Evolutionary conservation across 805 yeast species (phyloP).

Genomic region (Starmerella apis): DNA sequence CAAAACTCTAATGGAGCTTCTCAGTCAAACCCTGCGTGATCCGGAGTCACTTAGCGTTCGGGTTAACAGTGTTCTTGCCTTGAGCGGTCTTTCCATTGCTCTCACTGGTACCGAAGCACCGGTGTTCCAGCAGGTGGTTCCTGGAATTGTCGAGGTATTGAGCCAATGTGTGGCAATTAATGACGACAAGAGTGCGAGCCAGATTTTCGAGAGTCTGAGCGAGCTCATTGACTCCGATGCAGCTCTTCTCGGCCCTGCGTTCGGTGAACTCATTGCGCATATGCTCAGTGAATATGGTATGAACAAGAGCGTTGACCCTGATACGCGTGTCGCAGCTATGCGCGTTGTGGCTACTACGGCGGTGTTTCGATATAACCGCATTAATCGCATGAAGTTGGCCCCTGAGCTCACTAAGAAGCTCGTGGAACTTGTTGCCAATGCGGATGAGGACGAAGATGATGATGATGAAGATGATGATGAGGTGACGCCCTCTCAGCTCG

Average conservation of each 20-base stretch:
- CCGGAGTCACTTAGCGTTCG: conserved; percentile 59
- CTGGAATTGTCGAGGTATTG: conserved; percentile 71
- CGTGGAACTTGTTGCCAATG: conserved; percentile 62
- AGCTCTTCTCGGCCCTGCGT: conserved; percentile 64
- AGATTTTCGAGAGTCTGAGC: conserved; percentile 75
- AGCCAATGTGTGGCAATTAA: conserved; percentile 58
- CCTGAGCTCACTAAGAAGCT: conserved; percentile 67
- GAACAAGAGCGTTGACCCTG: conserved; percentile 58
- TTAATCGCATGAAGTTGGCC: conserved; percentile 72
- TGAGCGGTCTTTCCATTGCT: conserved; percentile 62
- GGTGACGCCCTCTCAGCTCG: conserved; percentile 64
- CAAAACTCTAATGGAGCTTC: conserved; percentile 61
- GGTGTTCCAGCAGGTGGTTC: conserved; percentile 54
- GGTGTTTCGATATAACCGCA: conserved; percentile 68
- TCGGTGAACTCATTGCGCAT: conserved; percentile 57
- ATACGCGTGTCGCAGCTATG: conserved; percentile 69
- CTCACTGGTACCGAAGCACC: conserved; percentile 36
- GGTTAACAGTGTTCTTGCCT: conserved; percentile 69
- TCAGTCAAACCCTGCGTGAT: conserved; percentile 54
- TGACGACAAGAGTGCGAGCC: conserved; percentile 62
- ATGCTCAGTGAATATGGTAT: conserved; percentile 60
- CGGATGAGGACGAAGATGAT: conserved; percentile 66
- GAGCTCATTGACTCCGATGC: conserved; percentile 67
- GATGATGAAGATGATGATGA: conserved; percentile 92
- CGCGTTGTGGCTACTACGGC: conserved; percentile 73